phyloP scores from a whole-genome alignment of 768 basidiomycete species.

The Leccinum truebloodii region DNA sequence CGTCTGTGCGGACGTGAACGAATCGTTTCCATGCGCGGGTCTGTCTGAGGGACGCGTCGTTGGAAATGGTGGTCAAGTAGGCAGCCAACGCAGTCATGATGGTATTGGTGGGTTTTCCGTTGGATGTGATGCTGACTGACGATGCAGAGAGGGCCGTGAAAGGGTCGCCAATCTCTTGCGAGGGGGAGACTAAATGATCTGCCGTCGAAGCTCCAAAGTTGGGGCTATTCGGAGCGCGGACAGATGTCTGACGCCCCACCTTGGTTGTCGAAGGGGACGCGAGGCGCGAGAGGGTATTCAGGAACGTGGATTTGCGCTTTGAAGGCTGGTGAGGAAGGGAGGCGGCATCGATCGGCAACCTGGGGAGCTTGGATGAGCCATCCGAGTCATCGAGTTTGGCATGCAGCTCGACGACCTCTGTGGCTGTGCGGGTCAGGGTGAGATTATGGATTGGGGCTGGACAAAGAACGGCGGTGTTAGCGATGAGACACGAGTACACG shows the following conservation, averaged over 20 bases:
- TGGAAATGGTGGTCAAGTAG: slow-evolving; percentile 79
- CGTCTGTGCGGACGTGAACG: slow-evolving; percentile 82
- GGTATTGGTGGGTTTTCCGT: slow-evolving; percentile 40
- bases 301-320: slow-evolving; percentile 82
- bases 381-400: slow-evolving; percentile 70
- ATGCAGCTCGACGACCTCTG: slow-evolving; percentile 82
- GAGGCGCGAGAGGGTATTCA: slow-evolving; percentile 83
- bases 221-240: slow-evolving; percentile 33
- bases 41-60: slow-evolving; percentile 60
- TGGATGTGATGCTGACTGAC: slow-evolving; percentile 22
- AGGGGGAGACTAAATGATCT: slow-evolving; percentile 47
- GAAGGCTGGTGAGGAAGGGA: slow-evolving; percentile 48
- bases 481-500: slow-evolving; percentile 17
- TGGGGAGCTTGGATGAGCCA: slow-evolving; percentile 56
- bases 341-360: slow-evolving; percentile 59
- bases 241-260: slow-evolving; percentile 42
- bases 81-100: slow-evolving; percentile 70
- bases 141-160: slow-evolving; percentile 47
- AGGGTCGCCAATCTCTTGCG: slow-evolving; percentile 60
- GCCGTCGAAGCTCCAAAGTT: slow-evolving; percentile 35
- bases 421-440: slow-evolving; percentile 76
- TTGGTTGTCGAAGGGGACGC: slow-evolving; percentile 69
- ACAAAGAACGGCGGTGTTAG: slow-evolving; percentile 32
- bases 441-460: slow-evolving; percentile 88
- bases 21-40: slow-evolving; percentile 82